Evolutionary conservation across 306 rosid species (phyloP), one percentile per base, ranked within the genome.

Genomic region (Notholithocarpus densiflorus): DNA sequence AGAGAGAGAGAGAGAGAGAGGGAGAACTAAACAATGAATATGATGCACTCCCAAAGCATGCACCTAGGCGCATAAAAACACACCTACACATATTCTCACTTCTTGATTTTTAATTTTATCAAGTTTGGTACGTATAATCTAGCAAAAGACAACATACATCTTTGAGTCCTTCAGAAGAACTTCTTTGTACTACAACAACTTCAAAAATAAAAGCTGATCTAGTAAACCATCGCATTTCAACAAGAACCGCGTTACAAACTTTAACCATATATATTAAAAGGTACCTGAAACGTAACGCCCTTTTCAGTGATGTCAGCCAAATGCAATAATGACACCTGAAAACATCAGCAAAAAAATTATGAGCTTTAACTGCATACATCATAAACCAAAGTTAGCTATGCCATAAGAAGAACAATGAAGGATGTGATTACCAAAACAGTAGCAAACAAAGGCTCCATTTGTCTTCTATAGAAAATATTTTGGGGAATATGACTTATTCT

Each of bases 211-310:
- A 29, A 10, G 18, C 7, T 17, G 43, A 64, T 29, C 20, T 15
- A 17, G 70, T 29, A 64, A 29, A 64, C 70, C 70, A 64, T 31
- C 1, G 23, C 18, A 8, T 71, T 19, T 77, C 69, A 74, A 74
- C 79, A 71, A 56, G 52, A 77, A 69, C 53, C 31, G 6, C 59
- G 26, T 52, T 56, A 57, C 56, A 81, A 65, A 59, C 57, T 62
- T 76, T 27, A 13, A 53, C 68, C 64, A 31, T 43, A 55, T 65
- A 76, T 53, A 10, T 48, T 4, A 75, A 71, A 54, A 71, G 29
- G 62, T 82, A 94, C 98, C 97, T 92, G 98, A 93, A 95, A 95
- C 48, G 98, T 93, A 76, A 95, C 99, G 26, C 99, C 99, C 87
- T 93, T 81, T 79, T 95, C 97, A 10, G 99, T 95, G 82, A 95